Evolutionary conservation across 139 green algal species (phyloP), one percentile per base, ranked within the genome.

Genomic region (Coelastrella sp.): DNA sequence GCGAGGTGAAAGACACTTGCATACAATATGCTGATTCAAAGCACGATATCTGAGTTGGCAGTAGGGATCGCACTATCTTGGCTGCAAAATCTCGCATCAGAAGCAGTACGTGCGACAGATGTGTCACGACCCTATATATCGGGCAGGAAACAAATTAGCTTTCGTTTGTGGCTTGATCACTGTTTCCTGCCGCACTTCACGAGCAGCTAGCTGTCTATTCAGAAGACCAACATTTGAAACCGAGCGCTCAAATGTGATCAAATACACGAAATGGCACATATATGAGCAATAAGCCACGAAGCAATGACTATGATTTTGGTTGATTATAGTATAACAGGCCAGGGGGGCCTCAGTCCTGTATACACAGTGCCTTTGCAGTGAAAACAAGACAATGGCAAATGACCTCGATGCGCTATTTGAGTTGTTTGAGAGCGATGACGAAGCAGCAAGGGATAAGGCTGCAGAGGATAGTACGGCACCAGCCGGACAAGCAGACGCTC

Each of bases 391-490:
- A 58, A 75, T 66, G 58, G 17, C 78, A 65, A n/a, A 63, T 56
- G 82, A 87, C 17, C 82, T 87, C 7, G 82, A 87, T 49, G 82
- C 49, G 7, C 65, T 87, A 10, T 70, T 87, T 17, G 82, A 78
- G 19, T 27, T 87, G 57, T 68, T 70, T 20, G 82, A 87, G 65
- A 7, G 56, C 15, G 82, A 78, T n/a, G 65, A 78, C 19, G 49
- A 17, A 27, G 14, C 27, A 49, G 35, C 35, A 49, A 3, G 3
- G 3, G 35, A 49, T 49, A 49, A 49, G 35, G 35, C 3, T 1
- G 35, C 35, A 49, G 35, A 49, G 35, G 1, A 49, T 49, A 5
- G 35, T 49, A 49, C 35, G 35, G 35, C 35, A 49, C 35, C 35
- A 49, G 68, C 68, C 15, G 19, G 15, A 6, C n/a, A 8, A 25